Evolutionary conservation across 495 filamentous ascomycete species (phyloP).

Genomic region (Penicillium coprophilum): DNA sequence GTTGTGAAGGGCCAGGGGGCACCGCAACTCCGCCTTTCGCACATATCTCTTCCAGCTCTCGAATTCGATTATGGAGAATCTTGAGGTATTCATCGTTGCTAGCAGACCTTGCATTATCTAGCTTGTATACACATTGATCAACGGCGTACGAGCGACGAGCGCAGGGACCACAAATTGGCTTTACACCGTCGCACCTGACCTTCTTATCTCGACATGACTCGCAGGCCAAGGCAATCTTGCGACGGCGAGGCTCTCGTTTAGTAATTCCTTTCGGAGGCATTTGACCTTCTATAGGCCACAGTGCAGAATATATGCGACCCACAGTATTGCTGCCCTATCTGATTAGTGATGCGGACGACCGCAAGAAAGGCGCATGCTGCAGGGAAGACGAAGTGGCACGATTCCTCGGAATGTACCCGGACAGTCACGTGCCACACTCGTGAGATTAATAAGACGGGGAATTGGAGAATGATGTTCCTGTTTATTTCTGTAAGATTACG

Average conservation of each 20-base stretch:
- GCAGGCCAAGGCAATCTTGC: constrained; percentile 36
- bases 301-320: background rate
- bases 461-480: background rate
- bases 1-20: constrained; percentile 11
- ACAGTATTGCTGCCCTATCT: background rate
- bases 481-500: background rate
- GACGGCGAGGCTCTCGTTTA: constrained; percentile 23
- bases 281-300: constrained; percentile 6
- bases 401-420: constrained; percentile 8
- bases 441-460: background rate
- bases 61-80: constrained; percentile 37
- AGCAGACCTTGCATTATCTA: constrained; percentile 37
- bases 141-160: constrained; percentile 34
- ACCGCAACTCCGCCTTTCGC: constrained; percentile 30
- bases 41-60: constrained; percentile 38
- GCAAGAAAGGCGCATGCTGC: background rate
- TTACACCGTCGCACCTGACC: constrained; percentile 43
- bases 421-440: background rate
- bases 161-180: constrained; percentile 48
- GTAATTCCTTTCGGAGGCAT: constrained; percentile 22
- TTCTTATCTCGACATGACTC: constrained; percentile 46
- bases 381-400: background rate
- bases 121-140: constrained; percentile 39
- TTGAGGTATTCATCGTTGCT: constrained; percentile 43
- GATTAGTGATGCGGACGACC: constrained; percentile 9